Conservation (phyloP, 1,284 basidiomycete genomes). For the Coniophora puteana region DNA sequence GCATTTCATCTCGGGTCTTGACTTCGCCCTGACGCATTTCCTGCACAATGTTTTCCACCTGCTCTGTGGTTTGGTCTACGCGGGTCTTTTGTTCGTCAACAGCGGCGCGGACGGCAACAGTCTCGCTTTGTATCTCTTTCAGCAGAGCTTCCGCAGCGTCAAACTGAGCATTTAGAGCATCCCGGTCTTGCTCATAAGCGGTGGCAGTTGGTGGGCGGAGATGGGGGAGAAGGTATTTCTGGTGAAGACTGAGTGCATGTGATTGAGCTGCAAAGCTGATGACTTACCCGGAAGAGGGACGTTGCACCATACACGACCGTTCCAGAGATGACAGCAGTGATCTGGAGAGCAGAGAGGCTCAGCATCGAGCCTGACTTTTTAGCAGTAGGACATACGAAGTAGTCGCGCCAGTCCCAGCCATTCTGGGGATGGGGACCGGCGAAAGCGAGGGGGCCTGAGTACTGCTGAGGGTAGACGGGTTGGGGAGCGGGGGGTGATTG, state of each 20-base stretch:
- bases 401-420: slow-evolving; percentile 89
- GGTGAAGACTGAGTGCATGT: slow-evolving; percentile 5
- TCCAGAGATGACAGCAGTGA: slow-evolving; percentile 92
- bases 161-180: slow-evolving; percentile 86
- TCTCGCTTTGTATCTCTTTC: slow-evolving; percentile 79
- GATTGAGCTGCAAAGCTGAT: neutral
- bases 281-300: slow-evolving; percentile 72
- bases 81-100: slow-evolving; percentile 82
- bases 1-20: slow-evolving; percentile 85
- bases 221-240: slow-evolving; percentile 94
- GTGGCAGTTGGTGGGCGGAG: slow-evolving; percentile 86
- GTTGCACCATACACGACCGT: slow-evolving; percentile 87
- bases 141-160: slow-evolving; percentile 87
- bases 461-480: slow-evolving; percentile 16
- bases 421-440: slow-evolving; percentile 37
- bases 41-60: slow-evolving; percentile 77
- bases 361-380: slow-evolving; percentile 14
- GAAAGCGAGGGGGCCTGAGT: slow-evolving; percentile 43
- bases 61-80: slow-evolving; percentile 75
- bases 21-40: slow-evolving; percentile 78
- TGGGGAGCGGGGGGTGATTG: slow-evolving; percentile 14
- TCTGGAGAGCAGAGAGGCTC: slow-evolving; percentile 47
- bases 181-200: slow-evolving; percentile 87
- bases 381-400: slow-evolving; percentile 66
- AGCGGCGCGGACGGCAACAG: slow-evolving; percentile 67